Evolutionary conservation across 331 rosid species (phyloP).

Genomic region (Arachis monticola): DNA sequence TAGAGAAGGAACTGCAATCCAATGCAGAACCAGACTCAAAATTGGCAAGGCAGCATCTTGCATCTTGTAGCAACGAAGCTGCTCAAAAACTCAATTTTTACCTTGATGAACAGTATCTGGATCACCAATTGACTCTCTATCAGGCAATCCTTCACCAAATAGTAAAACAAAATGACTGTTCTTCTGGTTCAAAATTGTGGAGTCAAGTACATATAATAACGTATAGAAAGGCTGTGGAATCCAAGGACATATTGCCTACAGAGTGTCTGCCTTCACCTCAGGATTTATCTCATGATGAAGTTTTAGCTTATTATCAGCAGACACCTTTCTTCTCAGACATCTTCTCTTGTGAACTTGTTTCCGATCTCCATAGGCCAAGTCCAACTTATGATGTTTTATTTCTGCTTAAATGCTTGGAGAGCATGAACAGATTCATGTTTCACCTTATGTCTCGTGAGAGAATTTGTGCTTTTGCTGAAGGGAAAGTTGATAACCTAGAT

Average conservation of each 20-base stretch:
- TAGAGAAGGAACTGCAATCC: constrained; percentile 52
- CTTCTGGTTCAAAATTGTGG: constrained; percentile 65
- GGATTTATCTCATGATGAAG: constrained; percentile 46
- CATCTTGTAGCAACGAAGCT: constrained; percentile 56
- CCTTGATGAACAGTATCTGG: constrained; percentile 76
- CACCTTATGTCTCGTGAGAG: constrained; percentile 82
- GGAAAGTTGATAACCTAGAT: constrained; percentile 72
- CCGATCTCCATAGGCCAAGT: constrained; percentile 77
- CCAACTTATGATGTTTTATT: constrained; percentile 68
- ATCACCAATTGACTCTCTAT: constrained; percentile 65
- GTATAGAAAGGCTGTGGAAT: constrained; percentile 57
- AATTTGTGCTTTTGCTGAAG: constrained; percentile 83
- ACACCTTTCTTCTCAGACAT: constrained; percentile 68
- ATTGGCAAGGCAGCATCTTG: constrained; percentile 46
- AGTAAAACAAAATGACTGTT: constrained; percentile 66
- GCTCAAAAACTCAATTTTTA: constrained; percentile 66
- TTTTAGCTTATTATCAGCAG: constrained; percentile 49
- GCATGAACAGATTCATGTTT: constrained; percentile 69
- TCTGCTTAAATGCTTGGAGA: constrained; percentile 85
- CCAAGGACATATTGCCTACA: constrained; percentile 40
- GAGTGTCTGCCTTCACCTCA: constrained; percentile 45
- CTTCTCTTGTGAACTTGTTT: constrained; percentile 69
- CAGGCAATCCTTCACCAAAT: constrained; percentile 80
- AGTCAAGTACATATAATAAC: constrained; percentile 72
- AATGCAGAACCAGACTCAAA: constrained; percentile 52